Evolutionary conservation across 2,329 filamentous ascomycete species (phyloP), one percentile per base, ranked within the genome.

Genomic region (Sphaceloma murrayae): DNA sequence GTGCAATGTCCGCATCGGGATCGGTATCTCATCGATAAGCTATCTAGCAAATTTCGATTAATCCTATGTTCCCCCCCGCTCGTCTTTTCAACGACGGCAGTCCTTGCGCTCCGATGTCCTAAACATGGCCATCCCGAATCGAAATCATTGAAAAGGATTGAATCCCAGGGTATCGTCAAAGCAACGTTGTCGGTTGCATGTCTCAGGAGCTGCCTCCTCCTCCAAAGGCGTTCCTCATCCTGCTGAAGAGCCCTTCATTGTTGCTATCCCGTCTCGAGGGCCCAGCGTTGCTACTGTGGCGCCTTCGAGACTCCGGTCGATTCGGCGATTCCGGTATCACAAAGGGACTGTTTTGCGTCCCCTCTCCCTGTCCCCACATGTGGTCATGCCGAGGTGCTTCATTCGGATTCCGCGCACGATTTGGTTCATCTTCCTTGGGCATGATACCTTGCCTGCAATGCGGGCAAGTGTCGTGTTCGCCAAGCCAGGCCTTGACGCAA

Each of bases 381-480:
- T 45, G 48, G 34, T 61, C 53, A 43, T 61, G 49, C 34, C 54
- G 46, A 4, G 58, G 57, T 14, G 53, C 54, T 43, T 61, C 52
- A 17, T 46, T 48, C 5, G 57, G 51, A 21, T 53, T 46, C 16
- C 56, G 52, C 3, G 55, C 45, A 11, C 52, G 49, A 22, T 51
- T 49, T 5, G 48, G 33, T 22, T 49, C 45, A 5, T 46, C 45
- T 5, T 58, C 56, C 38, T 56, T 56, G 1, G 60, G 55, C 11
- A 74, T 66, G 49, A 72, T 71, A 9, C 68, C 63, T 50, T 68
- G 74, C 29, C 84, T 74, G 57, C 84, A 89, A 43, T 87, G 81
- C 1, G 89, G 89, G 55, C 89, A 96, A 0, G 88, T 94, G 55
- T 95, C 87, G 62, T 95, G 88, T 62, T 94, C 84, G 54, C 75